A percentile compares a stretch with the other conserved stretches of the same genome.
These are phyloP conservation scores for Lepidium aucheri DNA, from an alignment of 345 rosid genomes.

Conservation along the genomic window DNA sequence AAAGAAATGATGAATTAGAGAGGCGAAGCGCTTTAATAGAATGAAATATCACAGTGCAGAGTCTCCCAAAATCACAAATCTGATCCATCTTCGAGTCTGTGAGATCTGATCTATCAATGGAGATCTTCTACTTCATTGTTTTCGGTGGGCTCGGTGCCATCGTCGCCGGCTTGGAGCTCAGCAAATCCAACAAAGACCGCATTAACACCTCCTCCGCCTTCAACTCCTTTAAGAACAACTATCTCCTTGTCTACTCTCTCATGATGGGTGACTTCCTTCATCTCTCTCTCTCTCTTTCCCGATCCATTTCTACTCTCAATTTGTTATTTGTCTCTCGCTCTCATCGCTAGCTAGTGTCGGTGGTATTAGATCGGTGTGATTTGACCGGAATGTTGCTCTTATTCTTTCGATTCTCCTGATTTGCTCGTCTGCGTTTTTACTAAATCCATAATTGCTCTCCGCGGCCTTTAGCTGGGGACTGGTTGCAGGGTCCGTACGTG, in stretches of 20 bases:
- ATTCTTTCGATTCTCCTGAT: no score
- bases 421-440: no score
- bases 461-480: slow-evolving; percentile 39
- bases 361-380: slow-evolving; percentile 8
- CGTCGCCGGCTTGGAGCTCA: slow-evolving; percentile 51
- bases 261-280: slow-evolving; percentile 51
- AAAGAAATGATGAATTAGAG: no score
- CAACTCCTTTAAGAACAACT: slow-evolving; percentile 63
- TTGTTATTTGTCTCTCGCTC: background rate
- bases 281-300: background rate
- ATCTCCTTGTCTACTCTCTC: slow-evolving; percentile 67
- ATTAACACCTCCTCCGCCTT: slow-evolving; percentile 50
- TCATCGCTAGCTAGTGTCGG: background rate
- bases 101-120: slow-evolving; percentile 33
- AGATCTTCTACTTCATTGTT: slow-evolving; percentile 51
- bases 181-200: slow-evolving; percentile 59
- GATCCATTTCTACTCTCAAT: background rate
- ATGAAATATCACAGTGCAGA: no score
- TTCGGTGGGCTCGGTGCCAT: slow-evolving; percentile 48
- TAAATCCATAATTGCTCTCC: no score
- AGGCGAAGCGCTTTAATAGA: no score
- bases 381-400: slow-evolving; percentile 1
- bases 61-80: no score
- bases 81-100: no score
- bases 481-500: slow-evolving; percentile 81